These are phyloP conservation scores for Globisporangium acanthophoron DNA, from an alignment of 352 stramenopile genomes.

Conservation along the genomic window DNA sequence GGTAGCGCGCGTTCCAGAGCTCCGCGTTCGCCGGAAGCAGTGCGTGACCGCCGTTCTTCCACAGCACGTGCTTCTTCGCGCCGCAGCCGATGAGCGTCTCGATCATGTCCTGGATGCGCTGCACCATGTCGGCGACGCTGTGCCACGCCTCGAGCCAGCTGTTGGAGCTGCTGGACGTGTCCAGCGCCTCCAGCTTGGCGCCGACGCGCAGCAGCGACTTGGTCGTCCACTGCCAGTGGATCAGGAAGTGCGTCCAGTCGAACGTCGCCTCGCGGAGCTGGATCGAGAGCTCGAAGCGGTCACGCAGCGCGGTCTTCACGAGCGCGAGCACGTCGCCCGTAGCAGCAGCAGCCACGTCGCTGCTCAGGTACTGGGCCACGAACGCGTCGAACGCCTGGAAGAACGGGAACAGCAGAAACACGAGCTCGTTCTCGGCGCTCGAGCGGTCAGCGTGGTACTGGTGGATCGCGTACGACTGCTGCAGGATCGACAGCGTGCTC, in stretches of 20 bases:
- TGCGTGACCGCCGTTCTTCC: slow-evolving; percentile 90
- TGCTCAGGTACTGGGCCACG: slow-evolving; percentile 21
- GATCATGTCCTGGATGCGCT: slow-evolving; percentile 71
- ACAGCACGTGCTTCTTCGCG: slow-evolving; percentile 80
- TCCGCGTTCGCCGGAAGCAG: slow-evolving; percentile 54
- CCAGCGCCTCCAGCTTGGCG: background rate
- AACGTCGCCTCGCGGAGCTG: slow-evolving; percentile 47
- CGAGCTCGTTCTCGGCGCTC: slow-evolving; percentile 65
- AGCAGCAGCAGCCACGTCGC: slow-evolving; percentile 3
- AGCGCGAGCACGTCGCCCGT: slow-evolving; percentile 14
- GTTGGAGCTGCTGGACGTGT: background rate
- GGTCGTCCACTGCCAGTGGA: slow-evolving; percentile 75
- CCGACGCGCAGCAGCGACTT: slow-evolving; percentile 47
- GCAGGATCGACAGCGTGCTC: slow-evolving; percentile 51
- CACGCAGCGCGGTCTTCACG: slow-evolving; percentile 38
- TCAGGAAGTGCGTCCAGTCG: slow-evolving; percentile 80
- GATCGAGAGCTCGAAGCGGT: slow-evolving; percentile 77
- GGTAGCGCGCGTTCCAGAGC: slow-evolving; percentile 66
- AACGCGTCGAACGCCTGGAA: slow-evolving; percentile 57
- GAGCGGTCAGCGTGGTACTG: slow-evolving; percentile 67
- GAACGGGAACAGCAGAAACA: slow-evolving; percentile 68
- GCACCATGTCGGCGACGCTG: slow-evolving; percentile 55
- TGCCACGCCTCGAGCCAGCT: slow-evolving; percentile 31
- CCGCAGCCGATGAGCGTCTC: slow-evolving; percentile 59
- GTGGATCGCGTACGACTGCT: slow-evolving; percentile 83